Evolutionary conservation across 352 stramenopile species (phyloP), one percentile per base, ranked within the genome.

Genomic region (Phytophthora chlamydospora): DNA sequence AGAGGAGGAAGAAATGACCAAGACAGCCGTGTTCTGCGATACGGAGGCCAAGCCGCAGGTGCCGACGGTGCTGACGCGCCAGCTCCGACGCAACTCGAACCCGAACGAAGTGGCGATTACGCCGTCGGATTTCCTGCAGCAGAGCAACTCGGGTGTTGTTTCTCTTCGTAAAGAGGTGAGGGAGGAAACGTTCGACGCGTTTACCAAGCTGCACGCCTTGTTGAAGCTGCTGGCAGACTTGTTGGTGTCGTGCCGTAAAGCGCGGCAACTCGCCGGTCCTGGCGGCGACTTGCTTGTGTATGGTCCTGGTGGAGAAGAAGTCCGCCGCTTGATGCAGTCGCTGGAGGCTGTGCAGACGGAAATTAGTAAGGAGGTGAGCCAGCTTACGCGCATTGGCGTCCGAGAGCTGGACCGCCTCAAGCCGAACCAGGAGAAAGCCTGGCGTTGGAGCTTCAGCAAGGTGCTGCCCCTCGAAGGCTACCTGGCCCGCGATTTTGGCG

Each of bases 381-480:
- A 91, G 49, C 72, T 95, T 6, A 95, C 84, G 8, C 83, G 83
- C 33, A 83, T 93, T 57, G 86, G 86, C 35, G 86, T 95, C 32
- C 84, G 83, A 12, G 86, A 93, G 48, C 66, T 95, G 12, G 86
- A 95, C 55, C 83, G 79, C n/a, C 66, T 95, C 4, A 95, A 95
- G 52, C 82, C 86, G 6, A 95, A 91, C 48, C 83, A 92, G 53
- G 86, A 95, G 48, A 91, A 90, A 58, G 84, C 73, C 5, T 95
- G 86, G 86, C 80, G 84, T 27, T 90, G 87, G 73, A 91, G 84
- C 53, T 93, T 93, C 56, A 93, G 84, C 50, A 93, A 93, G 50
- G 86, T 93, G 43, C 40, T 93, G 47, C 85, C 82, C 0, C 63
- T 95, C 27, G 83, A 95, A 74, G 88, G 86, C 33, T 93, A 93